Conservation (phyloP, 192 early-diverging fungal species). For the Funneliformis geosporum region DNA sequence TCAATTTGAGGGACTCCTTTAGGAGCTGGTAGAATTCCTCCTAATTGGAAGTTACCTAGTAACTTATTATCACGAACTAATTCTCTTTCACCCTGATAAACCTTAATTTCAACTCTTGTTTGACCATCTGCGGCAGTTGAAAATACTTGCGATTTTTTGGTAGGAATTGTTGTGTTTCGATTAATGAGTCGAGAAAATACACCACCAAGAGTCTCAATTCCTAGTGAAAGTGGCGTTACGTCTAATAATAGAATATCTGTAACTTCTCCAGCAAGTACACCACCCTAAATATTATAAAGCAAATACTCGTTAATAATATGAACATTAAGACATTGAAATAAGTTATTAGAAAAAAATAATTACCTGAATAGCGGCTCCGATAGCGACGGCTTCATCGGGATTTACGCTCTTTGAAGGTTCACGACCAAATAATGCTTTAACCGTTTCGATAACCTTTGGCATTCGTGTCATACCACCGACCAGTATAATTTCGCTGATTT, state of each 20-base stretch:
- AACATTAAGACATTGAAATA: neutral
- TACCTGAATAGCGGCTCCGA: slow-evolving; percentile 93
- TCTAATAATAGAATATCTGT: slow-evolving; percentile 95
- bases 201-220: slow-evolving; percentile 98
- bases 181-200: slow-evolving; percentile 97
- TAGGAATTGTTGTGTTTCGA: slow-evolving; percentile 98
- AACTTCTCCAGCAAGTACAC: slow-evolving; percentile 94
- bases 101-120: slow-evolving; percentile 96
- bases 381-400: slow-evolving; percentile 98
- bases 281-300: slow-evolving; percentile 53
- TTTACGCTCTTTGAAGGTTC: slow-evolving; percentile 96
- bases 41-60: slow-evolving; percentile 95
- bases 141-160: slow-evolving; percentile 99
- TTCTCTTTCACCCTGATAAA: slow-evolving; percentile 99
- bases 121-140: slow-evolving; percentile 98
- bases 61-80: slow-evolving; percentile 97
- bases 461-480: slow-evolving; percentile 99
- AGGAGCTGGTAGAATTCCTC: slow-evolving; percentile 92
- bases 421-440: slow-evolving; percentile 84
- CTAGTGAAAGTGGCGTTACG: slow-evolving; percentile 96
- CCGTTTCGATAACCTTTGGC: slow-evolving; percentile 94
- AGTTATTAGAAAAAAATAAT: neutral
- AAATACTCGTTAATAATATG: neutral
- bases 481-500: slow-evolving; percentile 93
- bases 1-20: slow-evolving; percentile 97